phyloP scores from a whole-genome alignment of 768 basidiomycete species.

The Scleroderma citrinum region DNA sequence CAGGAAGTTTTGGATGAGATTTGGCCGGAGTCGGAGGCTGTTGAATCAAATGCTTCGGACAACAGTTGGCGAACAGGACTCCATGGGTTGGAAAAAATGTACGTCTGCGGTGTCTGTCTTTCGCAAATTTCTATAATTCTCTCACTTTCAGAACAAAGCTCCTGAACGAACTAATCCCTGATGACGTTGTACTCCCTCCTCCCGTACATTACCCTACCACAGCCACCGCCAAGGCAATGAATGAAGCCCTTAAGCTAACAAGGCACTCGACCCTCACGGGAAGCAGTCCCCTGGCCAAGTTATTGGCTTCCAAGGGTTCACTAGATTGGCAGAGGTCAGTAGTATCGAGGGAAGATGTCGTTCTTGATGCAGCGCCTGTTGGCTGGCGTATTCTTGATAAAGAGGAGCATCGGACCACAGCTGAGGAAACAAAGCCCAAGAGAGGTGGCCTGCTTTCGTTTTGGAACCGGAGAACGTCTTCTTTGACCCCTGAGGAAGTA shows the following conservation, averaged over 20 bases:
- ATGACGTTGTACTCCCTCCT: slow-evolving; percentile 45
- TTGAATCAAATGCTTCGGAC: slow-evolving; percentile 20
- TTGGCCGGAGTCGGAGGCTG: slow-evolving; percentile 36
- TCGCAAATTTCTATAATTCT: slow-evolving; percentile 1
- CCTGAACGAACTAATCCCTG: slow-evolving; percentile 42
- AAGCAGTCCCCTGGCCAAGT: slow-evolving; percentile 63
- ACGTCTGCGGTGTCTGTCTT: slow-evolving; percentile 25
- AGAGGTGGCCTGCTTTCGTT: slow-evolving; percentile 69
- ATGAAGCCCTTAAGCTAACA: slow-evolving; percentile 58
- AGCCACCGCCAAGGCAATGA: slow-evolving; percentile 51
- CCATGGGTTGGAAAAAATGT: slow-evolving; percentile 55
- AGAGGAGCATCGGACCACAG: slow-evolving; percentile 28
- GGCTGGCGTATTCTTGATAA: slow-evolving; percentile 72
- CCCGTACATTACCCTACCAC: slow-evolving; percentile 48
- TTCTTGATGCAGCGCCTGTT: slow-evolving; percentile 49
- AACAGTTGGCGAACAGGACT: slow-evolving; percentile 38
- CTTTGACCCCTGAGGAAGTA: slow-evolving; percentile 14
- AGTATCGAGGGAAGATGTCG: slow-evolving; percentile 44
- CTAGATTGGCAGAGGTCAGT: slow-evolving; percentile 71
- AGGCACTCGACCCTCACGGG: slow-evolving; percentile 49
- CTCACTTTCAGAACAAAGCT: slow-evolving; percentile 32
- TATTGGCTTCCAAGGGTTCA: slow-evolving; percentile 65
- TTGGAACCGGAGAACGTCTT: slow-evolving; percentile 45
- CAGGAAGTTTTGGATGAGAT: slow-evolving; percentile 46
- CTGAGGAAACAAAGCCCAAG: slow-evolving; percentile 39